A percentile compares a stretch with the other conserved stretches of the same genome.
phyloP scores from a whole-genome alignment of 768 basidiomycete genomes.

The Collybia sordida region DNA sequence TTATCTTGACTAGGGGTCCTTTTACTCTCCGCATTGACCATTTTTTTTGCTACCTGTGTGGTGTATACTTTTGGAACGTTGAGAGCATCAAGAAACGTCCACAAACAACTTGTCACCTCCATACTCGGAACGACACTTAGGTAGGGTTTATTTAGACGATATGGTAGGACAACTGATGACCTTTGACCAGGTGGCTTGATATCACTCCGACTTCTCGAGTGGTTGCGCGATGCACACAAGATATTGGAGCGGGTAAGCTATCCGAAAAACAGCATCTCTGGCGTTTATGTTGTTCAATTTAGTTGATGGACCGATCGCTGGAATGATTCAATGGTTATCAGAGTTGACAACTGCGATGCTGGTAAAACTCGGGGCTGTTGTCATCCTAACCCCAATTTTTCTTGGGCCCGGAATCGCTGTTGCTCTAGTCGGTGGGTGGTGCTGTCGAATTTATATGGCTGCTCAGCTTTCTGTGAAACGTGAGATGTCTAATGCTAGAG shows the following conservation, averaged over 20 bases:
- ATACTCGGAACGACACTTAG: slow-evolving; percentile 61
- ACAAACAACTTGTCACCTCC: slow-evolving; percentile 48
- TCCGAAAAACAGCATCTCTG: slow-evolving; percentile 1
- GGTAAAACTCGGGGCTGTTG: slow-evolving; percentile 42
- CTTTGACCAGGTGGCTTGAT: slow-evolving; percentile 43
- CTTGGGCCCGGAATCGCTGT: slow-evolving; percentile 44
- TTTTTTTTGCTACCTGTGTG: slow-evolving; percentile 33
- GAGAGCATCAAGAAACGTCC: slow-evolving; percentile 55
- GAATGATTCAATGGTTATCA: slow-evolving; percentile 24
- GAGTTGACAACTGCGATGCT: slow-evolving; percentile 34
- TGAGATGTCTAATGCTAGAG: slow-evolving; percentile 43
- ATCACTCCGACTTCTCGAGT: slow-evolving; percentile 51
- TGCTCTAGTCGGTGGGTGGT: slow-evolving; percentile 38
- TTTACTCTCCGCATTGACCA: slow-evolving; percentile 24
- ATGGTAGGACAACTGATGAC: not conserved
- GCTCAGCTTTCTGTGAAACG: slow-evolving; percentile 49
- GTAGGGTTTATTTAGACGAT: slow-evolving; percentile 25
- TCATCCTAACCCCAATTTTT: slow-evolving; percentile 45
- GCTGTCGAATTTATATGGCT: slow-evolving; percentile 44
- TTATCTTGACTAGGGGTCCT: slow-evolving; percentile 21
- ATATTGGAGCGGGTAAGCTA: slow-evolving; percentile 44
- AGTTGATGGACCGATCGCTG: slow-evolving; percentile 47
- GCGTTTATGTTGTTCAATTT: slow-evolving; percentile 22
- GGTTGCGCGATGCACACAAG: slow-evolving; percentile 65
- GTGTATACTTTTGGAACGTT: slow-evolving; percentile 47